These are phyloP conservation scores for Cercospora beticola DNA, from an alignment of 2,329 filamentous ascomycete species.

Conservation along the genomic window DNA sequence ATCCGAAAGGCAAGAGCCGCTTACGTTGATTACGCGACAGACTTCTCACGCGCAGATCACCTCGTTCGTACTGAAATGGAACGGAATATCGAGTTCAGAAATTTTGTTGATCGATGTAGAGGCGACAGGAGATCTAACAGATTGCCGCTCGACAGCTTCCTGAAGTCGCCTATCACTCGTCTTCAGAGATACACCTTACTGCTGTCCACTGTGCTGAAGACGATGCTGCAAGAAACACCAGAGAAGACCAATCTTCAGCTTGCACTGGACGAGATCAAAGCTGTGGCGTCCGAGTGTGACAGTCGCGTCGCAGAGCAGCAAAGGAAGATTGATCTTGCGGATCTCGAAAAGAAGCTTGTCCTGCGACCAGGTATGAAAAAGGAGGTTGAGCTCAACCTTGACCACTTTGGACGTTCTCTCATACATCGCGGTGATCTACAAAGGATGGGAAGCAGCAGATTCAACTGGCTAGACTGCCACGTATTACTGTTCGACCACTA, in stretches of 20 bases:
- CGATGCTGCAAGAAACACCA: constrained; percentile 78
- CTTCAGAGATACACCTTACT: constrained; percentile 87
- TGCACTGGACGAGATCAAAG: constrained; percentile 88
- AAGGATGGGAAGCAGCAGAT: constrained; percentile 81
- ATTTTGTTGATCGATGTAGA: constrained; percentile 78
- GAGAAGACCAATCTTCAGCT: constrained; percentile 81
- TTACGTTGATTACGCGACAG: constrained; percentile 89
- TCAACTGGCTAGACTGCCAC: constrained; percentile 91
- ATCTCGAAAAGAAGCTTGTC: constrained; percentile 78
- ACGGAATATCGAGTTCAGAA: constrained; percentile 79
- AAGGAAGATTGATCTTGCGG: constrained; percentile 84
- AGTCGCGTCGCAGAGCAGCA: constrained; percentile 87
- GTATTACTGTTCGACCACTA: constrained; percentile 96
- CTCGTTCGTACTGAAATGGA: constrained; percentile 81
- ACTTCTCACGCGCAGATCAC: constrained; percentile 80
- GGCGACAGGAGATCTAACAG: constrained; percentile 77
- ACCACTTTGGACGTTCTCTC: constrained; percentile 88
- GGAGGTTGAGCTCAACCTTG: constrained; percentile 78
- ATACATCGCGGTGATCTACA: constrained; percentile 88
- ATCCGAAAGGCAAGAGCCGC: constrained; percentile 86
- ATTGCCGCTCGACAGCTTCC: constrained; percentile 88
- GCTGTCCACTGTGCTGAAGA: constrained; percentile 77
- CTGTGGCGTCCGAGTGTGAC: constrained; percentile 87
- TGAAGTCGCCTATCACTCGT: constrained; percentile 90
- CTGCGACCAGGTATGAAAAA: constrained; percentile 84